phyloP scores from a whole-genome alignment of 345 rosid species.

The Dimocarpus longan region DNA sequence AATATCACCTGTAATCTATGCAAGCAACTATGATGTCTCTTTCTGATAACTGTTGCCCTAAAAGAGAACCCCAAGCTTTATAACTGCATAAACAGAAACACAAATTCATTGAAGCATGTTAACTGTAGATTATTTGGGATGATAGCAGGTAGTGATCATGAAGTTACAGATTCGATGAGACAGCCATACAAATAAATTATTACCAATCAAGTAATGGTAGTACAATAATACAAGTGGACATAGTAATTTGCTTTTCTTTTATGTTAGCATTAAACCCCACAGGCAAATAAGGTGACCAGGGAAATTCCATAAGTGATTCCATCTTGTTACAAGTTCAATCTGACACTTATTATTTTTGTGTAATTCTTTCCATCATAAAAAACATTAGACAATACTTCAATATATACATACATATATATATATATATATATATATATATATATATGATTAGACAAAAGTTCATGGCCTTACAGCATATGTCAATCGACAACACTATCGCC shows the following conservation, averaged over 20 bases:
- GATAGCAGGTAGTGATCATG: background rate
- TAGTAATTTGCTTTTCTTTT: background rate
- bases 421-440: no score
- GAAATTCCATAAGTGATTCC: background rate
- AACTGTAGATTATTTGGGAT: constrained; percentile 4
- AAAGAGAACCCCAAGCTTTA: constrained; percentile 98
- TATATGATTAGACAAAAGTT: background rate
- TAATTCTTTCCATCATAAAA: background rate
- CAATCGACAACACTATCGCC: background rate
- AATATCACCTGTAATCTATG: constrained; percentile 85
- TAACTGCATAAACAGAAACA: constrained; percentile 61
- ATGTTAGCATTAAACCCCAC: background rate
- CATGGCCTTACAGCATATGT: background rate
- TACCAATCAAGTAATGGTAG: background rate
- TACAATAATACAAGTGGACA: background rate
- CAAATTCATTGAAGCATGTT: constrained; percentile 23
- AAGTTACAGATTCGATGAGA: constrained; percentile 1
- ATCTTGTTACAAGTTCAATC: background rate
- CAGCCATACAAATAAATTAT: background rate
- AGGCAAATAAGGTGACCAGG: background rate
- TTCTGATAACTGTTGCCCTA: constrained; percentile 91
- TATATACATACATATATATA: no score
- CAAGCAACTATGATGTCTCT: constrained; percentile 94
- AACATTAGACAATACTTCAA: no score
- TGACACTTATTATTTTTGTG: background rate